Evolutionary conservation across 2,329 filamentous ascomycete species (phyloP), one percentile per base, ranked within the genome.

Genomic region (Aspergillus sp.): DNA sequence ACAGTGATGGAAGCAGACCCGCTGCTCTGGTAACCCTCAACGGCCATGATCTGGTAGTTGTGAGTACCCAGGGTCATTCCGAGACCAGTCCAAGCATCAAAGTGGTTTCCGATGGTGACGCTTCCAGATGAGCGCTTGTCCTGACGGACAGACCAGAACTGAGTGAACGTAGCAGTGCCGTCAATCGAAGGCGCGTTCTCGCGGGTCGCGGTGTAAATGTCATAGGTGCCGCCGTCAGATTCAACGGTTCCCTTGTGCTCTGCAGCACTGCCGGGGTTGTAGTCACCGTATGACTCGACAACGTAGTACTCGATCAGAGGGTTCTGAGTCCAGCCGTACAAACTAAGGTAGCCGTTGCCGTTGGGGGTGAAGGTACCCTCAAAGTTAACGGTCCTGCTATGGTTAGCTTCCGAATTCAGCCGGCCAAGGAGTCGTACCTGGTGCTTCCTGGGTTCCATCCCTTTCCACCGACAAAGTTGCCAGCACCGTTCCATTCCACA

Each of bases 391-490:
- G 48, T 43, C 52, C 62, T 54, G 40, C 23, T 31, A 23, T 6
- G 7, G 7, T 53, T 52, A 52, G 21, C 27, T 14, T 1, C 2
- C 19, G 21, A 15, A 3, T 6, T 12, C 19, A 11, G 1, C n/a
- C 15, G 4, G 23, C 8, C 19, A 3, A 8, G 1, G 1, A 58
- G 5, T 21, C 72, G 58, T 77, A 85, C 81, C 78, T 75, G 23
- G 73, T 69, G 57, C 70, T 78, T 41, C 83, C 83, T 14, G 82
- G 78, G 58, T 79, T 79, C 83, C 83, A 86, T 40, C 84, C 84
- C 71, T 85, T 86, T 31, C 84, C 84, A 56, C 76, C 81, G 23
- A 84, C 82, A 45, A 84, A 81, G 75, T 85, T 82, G 33, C 81
- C 82, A 40, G 68, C 71, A 44, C 75, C 73, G 41, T 61, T 67